Evolutionary conservation across 2,329 filamentous ascomycete genomes (phyloP), one percentile per base, ranked within the genome.

Genomic region (Trichophyton verrucosum): DNA sequence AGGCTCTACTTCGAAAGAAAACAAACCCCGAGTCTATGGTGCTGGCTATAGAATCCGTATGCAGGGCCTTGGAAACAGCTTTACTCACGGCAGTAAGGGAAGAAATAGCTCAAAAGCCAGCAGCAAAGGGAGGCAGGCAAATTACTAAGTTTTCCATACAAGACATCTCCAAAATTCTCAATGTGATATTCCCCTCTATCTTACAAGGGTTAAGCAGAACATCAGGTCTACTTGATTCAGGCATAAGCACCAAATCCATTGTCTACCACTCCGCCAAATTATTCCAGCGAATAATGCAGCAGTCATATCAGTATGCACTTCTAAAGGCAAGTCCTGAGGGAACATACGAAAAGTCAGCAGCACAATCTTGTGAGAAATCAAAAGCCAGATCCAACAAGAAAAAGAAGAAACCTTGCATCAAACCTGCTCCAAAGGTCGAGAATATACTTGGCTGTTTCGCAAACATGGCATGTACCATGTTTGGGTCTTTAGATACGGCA

Each of bases 231-330:
- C 63, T 66, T 5, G 58, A 68, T 13, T 58, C 46, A 1, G 46
- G 15, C 0, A 60, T 61, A 9, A 62, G 65, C 33, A 60, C 64
- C 15, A 68, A 66, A 1, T 66, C 70, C 4, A 53, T 74, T 17
- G 66, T 60, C 1, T 76, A 75, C 64, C 70, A 74, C 46, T 22
- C 74, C 15, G 68, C 73, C 20, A 66, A 61, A 17, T 60, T 76
- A 4, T 76, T 73, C 58, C 68, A 73, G 51, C 62, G 65, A 4
- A 63, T 64, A 11, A 65, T 73, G 59, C 64, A 65, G 15, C 63
- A 65, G 38, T 60, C 75, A 20, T 61, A 68, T 27, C 64, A 66
- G 36, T 59, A 66, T 63, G 72, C 69, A 8, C 44, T 47, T 9
- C 9, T 24, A 3, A 22, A 47, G 40, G 33, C 33, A 27, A 20